A percentile compares a stretch with the other conserved stretches of the same genome.
These are phyloP conservation scores for Penstemon newberryi DNA, from an alignment of 257 asterid species.

Conservation along the genomic window DNA sequence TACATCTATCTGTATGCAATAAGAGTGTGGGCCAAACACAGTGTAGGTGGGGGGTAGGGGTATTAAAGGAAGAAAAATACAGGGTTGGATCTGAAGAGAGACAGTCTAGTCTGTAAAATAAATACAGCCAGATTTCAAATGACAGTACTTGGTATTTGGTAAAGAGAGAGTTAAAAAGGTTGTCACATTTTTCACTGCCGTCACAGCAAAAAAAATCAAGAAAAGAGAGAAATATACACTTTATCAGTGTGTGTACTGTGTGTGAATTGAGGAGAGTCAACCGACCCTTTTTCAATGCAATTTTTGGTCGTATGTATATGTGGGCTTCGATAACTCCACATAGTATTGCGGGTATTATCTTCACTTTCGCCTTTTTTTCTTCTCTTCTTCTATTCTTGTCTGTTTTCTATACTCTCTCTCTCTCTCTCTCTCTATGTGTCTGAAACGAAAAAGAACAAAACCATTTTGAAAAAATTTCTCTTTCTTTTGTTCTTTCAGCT, in stretches of 20 bases:
- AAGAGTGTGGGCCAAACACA: too few species aligned
- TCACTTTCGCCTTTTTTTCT: slow-evolving; percentile 15
- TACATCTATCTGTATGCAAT: too few species aligned
- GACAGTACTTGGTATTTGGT: background rate
- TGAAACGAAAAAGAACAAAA: background rate
- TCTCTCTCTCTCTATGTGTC: too few species aligned
- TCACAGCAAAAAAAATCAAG: slow-evolving; percentile 20
- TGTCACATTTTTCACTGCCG: slow-evolving; percentile 36
- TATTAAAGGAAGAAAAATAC: slow-evolving; percentile 24
- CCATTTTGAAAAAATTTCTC: background rate
- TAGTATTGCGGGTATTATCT: slow-evolving; percentile 29
- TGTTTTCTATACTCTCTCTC: too few species aligned
- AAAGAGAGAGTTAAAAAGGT: background rate
- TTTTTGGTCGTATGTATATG: slow-evolving; percentile 38
- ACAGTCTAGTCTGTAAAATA: slow-evolving; percentile 15
- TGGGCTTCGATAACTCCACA: slow-evolving; percentile 54
- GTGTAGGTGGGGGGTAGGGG: background rate
- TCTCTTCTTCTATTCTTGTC: slow-evolving; percentile 20
- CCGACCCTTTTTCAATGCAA: slow-evolving; percentile 35
- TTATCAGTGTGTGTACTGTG: slow-evolving; percentile 6
- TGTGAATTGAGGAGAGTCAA: slow-evolving; percentile 38
- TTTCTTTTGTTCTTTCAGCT: background rate
- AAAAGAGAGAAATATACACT: background rate
- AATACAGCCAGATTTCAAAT: background rate
- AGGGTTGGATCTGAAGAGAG: slow-evolving; percentile 19